phyloP scores from a whole-genome alignment of 148 eudicot species.

The Vaccinium myrtillus region DNA sequence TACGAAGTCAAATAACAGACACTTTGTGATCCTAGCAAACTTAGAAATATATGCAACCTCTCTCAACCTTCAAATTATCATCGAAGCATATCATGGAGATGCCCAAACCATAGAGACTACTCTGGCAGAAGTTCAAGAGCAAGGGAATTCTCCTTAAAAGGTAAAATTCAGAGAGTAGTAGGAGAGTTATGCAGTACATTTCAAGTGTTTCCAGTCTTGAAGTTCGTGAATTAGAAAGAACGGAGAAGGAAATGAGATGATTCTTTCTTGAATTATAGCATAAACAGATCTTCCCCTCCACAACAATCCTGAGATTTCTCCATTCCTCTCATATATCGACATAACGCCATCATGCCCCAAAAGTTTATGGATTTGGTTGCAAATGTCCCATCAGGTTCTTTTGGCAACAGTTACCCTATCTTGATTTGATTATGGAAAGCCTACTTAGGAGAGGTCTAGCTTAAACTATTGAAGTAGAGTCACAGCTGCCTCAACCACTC shows the following conservation, averaged over 20 bases:
- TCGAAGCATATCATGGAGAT: neutral
- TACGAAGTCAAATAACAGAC: neutral
- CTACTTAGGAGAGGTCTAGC: neutral
- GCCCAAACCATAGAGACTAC: neutral
- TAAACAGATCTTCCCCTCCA: neutral
- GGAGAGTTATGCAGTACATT: neutral
- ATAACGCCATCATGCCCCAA: neutral
- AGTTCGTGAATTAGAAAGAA: neutral
- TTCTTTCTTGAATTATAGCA: neutral
- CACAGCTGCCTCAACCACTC: neutral
- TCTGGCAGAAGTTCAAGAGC: neutral
- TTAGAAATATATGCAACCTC: neutral
- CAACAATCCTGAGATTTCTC: too few species aligned
- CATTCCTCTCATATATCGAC: too few species aligned
- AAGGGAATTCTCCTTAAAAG: neutral
- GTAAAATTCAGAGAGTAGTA: neutral
- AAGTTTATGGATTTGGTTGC: neutral
- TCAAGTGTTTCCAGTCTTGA: neutral
- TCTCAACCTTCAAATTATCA: neutral
- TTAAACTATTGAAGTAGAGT: neutral
- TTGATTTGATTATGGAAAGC: neutral
- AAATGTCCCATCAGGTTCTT: neutral
- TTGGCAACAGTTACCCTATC: neutral
- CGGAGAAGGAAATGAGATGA: neutral
- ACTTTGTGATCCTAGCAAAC: neutral